phyloP scores from a whole-genome alignment of 139 green algal genomes.

The Nannochloris sp. region DNA sequence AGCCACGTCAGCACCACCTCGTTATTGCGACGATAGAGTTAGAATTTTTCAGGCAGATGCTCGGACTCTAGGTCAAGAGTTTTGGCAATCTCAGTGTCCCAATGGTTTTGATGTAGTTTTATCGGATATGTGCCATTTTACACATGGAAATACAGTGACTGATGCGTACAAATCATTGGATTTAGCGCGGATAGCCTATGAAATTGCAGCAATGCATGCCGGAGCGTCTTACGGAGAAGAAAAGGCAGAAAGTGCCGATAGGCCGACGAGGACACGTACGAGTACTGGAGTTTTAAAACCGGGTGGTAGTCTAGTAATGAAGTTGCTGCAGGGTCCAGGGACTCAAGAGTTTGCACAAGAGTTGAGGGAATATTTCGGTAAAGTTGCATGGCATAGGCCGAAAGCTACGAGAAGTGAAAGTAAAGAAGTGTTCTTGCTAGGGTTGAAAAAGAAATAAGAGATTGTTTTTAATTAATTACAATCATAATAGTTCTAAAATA shows the following conservation, averaged over 20 bases:
- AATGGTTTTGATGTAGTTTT: constrained; percentile 22
- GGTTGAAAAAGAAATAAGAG: constrained; percentile 17
- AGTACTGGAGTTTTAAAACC: constrained; percentile 44
- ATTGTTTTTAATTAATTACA: background rate
- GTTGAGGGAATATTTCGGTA: constrained; percentile 60
- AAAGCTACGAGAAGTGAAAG: constrained; percentile 44
- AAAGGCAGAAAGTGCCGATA: background rate
- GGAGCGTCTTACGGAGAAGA: background rate
- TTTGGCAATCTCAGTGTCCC: constrained; percentile 36
- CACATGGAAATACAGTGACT: constrained; percentile 34
- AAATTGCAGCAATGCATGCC: constrained; percentile 47
- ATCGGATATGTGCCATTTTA: constrained; percentile 78
- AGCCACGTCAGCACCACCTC: constrained; percentile 37
- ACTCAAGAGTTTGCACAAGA: constrained; percentile 59
- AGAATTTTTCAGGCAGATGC: constrained; percentile 59
- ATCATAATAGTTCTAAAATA: background rate
- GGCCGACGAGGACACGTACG: background rate
- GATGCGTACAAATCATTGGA: constrained; percentile 72
- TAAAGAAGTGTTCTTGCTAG: constrained; percentile 42
- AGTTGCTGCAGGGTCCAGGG: constrained; percentile 58
- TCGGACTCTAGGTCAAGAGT: constrained; percentile 34
- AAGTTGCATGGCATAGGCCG: constrained; percentile 40
- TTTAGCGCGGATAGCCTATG: constrained; percentile 58
- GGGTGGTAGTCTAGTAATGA: constrained; percentile 63
- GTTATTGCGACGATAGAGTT: constrained; percentile 59